Base-by-base conservation (phyloP, 148 eudicot genomes). In the Polygonum maritimum region DNA sequence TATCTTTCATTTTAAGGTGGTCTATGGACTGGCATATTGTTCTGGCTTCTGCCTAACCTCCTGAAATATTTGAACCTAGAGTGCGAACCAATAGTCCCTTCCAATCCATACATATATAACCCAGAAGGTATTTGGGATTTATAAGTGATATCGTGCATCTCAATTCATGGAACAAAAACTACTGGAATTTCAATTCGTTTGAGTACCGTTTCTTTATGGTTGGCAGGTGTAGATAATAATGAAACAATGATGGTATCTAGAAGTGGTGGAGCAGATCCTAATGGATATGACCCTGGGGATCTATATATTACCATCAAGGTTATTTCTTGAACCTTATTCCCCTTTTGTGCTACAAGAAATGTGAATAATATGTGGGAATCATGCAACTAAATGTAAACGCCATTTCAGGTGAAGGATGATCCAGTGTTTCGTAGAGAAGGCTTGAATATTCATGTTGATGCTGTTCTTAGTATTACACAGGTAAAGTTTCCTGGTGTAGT, bases 341-440 rank as follows among this genome's bases (percentile, higher is more conserved):
- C 44, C 21, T 67, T 65, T 65, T 65, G 44, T 19, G 1, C 16
- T 65, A 60, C 73, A 70, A n/a, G 12, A 7, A 2, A 13, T 22
- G n/a, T 72, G 33, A 45, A 19, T 72, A 22, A 44, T 44, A 71
- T 72, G 75, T 72, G 47, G 19, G 16, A 21, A 19, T 47, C 45
- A 72, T 72, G 33, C 14, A 72, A 72, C 18, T 72, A 21, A 72
- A 14, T 1, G 21, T 15, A 77, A 73, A 70, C 73, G 78, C 44
- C 47, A 52, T 77, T 77, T 7, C 81, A 92, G 97, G 94, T 94
- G 49, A 87, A 89, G 69, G 97, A 94, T 82, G 98, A 94, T 78
- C 98, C 98, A 72, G 90, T 92, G 71, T 94, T 94, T 76, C 86
- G 97, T 58, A 85, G 98, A 81, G 97, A 94, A 83, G 96, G 97